Evolutionary conservation across 176 grass and related monocot genomes (phyloP).

Genomic region (Aegilops bicornis): DNA sequence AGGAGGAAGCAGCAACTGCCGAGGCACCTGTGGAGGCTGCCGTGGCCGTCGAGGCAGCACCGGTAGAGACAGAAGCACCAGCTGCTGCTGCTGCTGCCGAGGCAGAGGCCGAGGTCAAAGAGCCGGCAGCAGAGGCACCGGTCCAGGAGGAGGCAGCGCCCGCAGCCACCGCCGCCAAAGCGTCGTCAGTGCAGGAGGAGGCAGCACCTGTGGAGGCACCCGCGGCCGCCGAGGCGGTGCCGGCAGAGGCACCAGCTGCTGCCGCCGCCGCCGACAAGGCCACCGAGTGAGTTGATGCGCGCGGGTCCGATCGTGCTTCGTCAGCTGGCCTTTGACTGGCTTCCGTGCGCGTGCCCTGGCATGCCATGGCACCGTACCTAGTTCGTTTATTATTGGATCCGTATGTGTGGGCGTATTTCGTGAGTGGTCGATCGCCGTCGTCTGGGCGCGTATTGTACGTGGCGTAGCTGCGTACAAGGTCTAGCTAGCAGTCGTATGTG

Average conservation of each 20-base stretch:
- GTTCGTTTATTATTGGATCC: neutral
- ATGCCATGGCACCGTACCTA: neutral
- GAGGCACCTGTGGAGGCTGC: neutral
- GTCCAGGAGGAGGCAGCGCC: neutral
- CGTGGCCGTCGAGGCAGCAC: neutral
- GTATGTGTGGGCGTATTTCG: neutral
- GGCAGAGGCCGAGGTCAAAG: constrained; percentile 18
- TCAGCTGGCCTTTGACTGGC: neutral
- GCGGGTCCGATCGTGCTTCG: too few relatives aligned
- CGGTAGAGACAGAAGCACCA: neutral
- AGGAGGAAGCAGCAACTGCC: neutral
- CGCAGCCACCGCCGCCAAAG: neutral
- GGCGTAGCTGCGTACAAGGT: neutral
- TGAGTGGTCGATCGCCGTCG: neutral
- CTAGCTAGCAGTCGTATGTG: neutral
- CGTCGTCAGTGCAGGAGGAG: neutral
- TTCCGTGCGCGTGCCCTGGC: neutral
- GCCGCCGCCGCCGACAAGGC: neutral
- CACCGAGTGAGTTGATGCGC: constrained; percentile 1
- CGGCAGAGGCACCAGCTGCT: neutral
- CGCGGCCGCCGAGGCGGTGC: too few relatives aligned
- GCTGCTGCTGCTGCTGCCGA: neutral
- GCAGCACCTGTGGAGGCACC: neutral
- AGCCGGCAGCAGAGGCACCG: neutral
- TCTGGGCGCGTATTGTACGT: neutral